Conservation (phyloP, 1,284 basidiomycete genomes). For the Sporisorium scitamineum region DNA sequence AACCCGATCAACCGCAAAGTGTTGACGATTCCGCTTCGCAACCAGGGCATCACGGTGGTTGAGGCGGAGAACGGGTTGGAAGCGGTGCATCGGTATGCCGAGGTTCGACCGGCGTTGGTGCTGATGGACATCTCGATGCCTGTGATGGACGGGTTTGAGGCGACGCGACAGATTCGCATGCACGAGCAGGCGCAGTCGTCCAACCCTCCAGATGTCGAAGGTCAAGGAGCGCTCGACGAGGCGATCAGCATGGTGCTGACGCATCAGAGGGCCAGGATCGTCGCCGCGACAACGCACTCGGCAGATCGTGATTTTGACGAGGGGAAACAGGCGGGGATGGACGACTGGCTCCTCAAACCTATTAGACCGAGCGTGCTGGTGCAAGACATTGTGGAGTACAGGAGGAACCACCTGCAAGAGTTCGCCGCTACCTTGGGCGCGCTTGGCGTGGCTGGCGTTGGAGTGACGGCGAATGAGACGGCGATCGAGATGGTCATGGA, state of each 20-base stretch:
- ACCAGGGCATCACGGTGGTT: conserved; percentile 45
- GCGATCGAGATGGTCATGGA: conserved; percentile 42
- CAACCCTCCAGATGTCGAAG: conserved; percentile 16
- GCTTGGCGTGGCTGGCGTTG: conserved; percentile 16
- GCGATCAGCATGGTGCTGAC: conserved; percentile 37
- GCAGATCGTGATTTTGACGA: conserved; percentile 42
- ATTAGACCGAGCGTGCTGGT: conserved; percentile 42
- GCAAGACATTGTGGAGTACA: conserved; percentile 44
- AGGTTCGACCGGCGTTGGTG: conserved; percentile 42
- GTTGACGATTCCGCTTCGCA: conserved; percentile 49
- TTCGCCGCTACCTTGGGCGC: conserved; percentile 33
- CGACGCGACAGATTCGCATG: conserved; percentile 53
- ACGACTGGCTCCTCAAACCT: conserved; percentile 59
- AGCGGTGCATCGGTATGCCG: conserved; percentile 49
- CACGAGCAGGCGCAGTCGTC: conserved; percentile 23
- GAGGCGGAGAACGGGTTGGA: conserved; percentile 56
- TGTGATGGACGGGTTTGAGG: conserved; percentile 59
- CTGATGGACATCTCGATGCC: conserved; percentile 67
- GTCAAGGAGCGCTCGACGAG: conserved; percentile 11
- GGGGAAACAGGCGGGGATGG: conserved; percentile 54
- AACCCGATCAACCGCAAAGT: conserved; percentile 63
- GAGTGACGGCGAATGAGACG: conserved; percentile 25
- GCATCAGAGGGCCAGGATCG: conserved; percentile 43
- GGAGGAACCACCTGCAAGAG: conserved; percentile 36
- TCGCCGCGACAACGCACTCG: conserved; percentile 56